Percentiles rank a stretch among this genome's conserved stretches.
phyloP scores from a whole-genome alignment of 164 flowering plant genomes.

The Stephania cephalantha region DNA sequence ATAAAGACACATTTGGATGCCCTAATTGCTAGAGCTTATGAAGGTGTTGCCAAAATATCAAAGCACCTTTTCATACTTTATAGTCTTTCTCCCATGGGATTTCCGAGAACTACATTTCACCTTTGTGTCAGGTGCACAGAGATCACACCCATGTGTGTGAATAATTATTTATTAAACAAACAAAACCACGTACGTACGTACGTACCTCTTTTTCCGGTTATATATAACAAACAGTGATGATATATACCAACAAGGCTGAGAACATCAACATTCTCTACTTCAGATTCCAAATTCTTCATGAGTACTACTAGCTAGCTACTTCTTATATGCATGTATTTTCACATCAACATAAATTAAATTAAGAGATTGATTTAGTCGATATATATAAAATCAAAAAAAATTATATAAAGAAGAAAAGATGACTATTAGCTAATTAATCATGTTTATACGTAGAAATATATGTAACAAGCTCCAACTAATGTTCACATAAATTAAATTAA shows the following conservation, averaged over 20 bases:
- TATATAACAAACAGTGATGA: not conserved
- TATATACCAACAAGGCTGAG: too few relatives aligned
- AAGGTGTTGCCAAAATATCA: slow-evolving; percentile 48
- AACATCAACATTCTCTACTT: too few relatives aligned
- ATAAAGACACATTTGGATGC: slow-evolving; percentile 42
- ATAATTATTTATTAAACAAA: not conserved
- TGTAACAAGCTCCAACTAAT: not conserved
- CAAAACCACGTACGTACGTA: slow-evolving; percentile 14
- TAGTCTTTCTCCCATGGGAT: slow-evolving; percentile 14
- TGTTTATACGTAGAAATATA: too few relatives aligned
- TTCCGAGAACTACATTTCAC: slow-evolving; percentile 8
- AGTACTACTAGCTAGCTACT: too few relatives aligned
- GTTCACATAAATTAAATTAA: not conserved
- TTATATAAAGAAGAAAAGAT: not conserved
- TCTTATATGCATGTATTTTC: too few relatives aligned
- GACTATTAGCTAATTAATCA: not conserved
- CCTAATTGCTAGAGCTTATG: slow-evolving; percentile 34
- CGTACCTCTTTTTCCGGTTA: slow-evolving; percentile 11
- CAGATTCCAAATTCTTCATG: too few relatives aligned
- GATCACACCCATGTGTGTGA: slow-evolving; percentile 11
- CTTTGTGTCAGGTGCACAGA: slow-evolving; percentile 13
- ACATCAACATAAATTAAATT: too few relatives aligned
- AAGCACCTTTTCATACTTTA: slow-evolving; percentile 25
- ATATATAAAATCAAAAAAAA: not conserved
- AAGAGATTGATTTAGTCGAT: too few relatives aligned